These are phyloP conservation scores for Arthrobotrys musiformis DNA, from an alignment of 2,329 filamentous ascomycete species.

Conservation along the genomic window DNA sequence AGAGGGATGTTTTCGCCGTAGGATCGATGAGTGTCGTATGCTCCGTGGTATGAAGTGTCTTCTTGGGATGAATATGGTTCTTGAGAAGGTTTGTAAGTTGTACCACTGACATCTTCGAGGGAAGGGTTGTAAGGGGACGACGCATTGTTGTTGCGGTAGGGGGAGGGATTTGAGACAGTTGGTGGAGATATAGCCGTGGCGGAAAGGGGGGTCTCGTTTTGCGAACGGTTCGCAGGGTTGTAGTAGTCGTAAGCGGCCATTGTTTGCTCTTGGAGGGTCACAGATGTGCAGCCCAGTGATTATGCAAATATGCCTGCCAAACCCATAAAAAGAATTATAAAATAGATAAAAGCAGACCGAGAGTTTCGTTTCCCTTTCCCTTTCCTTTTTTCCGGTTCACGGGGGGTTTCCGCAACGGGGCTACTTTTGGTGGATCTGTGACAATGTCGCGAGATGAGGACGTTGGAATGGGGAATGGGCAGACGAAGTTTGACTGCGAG, in stretches of 20 bases:
- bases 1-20: constrained; percentile 52
- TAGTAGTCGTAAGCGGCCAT: constrained; percentile 60
- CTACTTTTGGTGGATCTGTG: constrained; percentile 7
- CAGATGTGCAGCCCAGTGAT: constrained; percentile 4
- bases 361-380: constrained; percentile 20
- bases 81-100: constrained; percentile 52
- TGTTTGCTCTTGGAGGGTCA: constrained; percentile 33
- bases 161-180: constrained; percentile 6
- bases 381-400: background rate
- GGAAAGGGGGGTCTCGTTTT: constrained; percentile 45
- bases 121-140: constrained; percentile 46
- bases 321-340: constrained; percentile 5
- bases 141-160: constrained; percentile 16
- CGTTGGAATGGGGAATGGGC: constrained; percentile 12
- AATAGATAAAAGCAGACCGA: too few relatives aligned
- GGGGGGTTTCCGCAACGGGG: background rate
- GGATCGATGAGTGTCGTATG: constrained; percentile 11
- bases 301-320: constrained; percentile 8
- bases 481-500: constrained; percentile 23
- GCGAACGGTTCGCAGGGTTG: constrained; percentile 62
- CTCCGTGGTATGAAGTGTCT: constrained; percentile 34
- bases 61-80: constrained; percentile 42
- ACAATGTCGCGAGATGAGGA: constrained; percentile 24
- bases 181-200: constrained; percentile 32
- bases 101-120: constrained; percentile 51